Conservation (phyloP, 2,329 filamentous ascomycete species). For the Hypoxylon sp. region DNA sequence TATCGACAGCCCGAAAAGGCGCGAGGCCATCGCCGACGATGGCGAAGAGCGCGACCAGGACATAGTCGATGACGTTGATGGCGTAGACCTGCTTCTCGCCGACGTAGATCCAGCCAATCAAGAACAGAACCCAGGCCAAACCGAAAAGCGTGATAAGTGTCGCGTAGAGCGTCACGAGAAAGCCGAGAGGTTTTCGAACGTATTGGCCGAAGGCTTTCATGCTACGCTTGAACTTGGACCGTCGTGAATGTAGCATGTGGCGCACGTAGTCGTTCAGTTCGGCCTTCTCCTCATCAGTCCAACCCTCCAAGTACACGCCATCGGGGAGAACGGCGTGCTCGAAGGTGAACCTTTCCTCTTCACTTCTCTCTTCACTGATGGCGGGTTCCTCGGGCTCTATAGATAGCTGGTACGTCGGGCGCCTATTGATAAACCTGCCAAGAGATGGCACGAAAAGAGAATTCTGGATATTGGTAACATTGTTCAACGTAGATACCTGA, state of each 20-base stretch:
- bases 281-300: constrained; percentile 80
- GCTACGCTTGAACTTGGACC: constrained; percentile 82
- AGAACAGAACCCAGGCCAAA: constrained; percentile 89
- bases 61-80: constrained; percentile 79
- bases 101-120: constrained; percentile 91
- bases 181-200: constrained; percentile 80
- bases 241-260: constrained; percentile 87
- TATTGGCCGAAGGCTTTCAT: constrained; percentile 88
- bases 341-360: constrained; percentile 63
- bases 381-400: constrained; percentile 55
- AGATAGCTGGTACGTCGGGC: constrained; percentile 82
- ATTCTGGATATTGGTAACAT: constrained; percentile 90
- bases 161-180: constrained; percentile 87
- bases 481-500: constrained; percentile 85
- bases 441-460: constrained; percentile 88
- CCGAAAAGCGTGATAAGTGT: constrained; percentile 87
- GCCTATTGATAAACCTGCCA: constrained; percentile 80
- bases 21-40: constrained; percentile 79
- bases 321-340: constrained; percentile 83
- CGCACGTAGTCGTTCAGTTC: constrained; percentile 88
- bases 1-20: constrained; percentile 84
- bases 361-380: constrained; percentile 34
- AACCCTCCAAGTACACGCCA: constrained; percentile 78
- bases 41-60: constrained; percentile 78
- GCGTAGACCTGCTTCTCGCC: constrained; percentile 78